Evolutionary conservation across 306 rosid genomes (phyloP).

Genomic region (Lathyrus sativus): DNA sequence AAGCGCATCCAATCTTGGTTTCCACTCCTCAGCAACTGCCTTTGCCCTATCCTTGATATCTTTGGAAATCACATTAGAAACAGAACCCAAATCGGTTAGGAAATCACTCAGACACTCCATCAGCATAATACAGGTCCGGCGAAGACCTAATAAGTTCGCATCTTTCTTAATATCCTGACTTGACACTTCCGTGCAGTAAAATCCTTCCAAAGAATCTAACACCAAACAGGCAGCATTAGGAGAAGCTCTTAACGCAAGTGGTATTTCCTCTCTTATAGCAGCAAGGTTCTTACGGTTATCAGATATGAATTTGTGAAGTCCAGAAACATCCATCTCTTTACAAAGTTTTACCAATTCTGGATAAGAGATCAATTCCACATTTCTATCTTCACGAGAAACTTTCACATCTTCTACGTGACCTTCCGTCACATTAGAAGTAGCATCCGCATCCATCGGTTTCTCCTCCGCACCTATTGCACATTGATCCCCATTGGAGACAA

Average conservation of each 20-base stretch:
- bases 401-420: conserved; percentile 50
- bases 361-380: conserved; percentile 59
- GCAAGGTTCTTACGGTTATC: conserved; percentile 95
- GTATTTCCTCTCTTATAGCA: conserved; percentile 88
- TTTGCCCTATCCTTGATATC: conserved; percentile 74
- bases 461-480: conserved; percentile 52
- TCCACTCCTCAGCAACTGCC: conserved; percentile 85
- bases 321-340: conserved; percentile 83
- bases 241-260: conserved; percentile 78
- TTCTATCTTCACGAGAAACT: conserved; percentile 47
- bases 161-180: conserved; percentile 85
- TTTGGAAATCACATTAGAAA: conserved; percentile 62
- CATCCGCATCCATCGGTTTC: conserved; percentile 59
- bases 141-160: conserved; percentile 84
- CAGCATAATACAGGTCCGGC: conserved; percentile 97
- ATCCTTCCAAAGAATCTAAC: conserved; percentile 83
- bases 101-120: conserved; percentile 89
- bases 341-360: conserved; percentile 76
- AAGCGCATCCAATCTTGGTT: conserved; percentile 84
- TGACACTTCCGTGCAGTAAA: conserved; percentile 66
- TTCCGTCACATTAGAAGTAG: conserved; percentile 51
- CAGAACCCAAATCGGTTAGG: conserved; percentile 52
- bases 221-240: conserved; percentile 82
- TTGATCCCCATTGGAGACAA: conserved; percentile 48
- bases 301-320: conserved; percentile 92